These are phyloP conservation scores for Alternaria burnsii DNA, from an alignment of 2,329 filamentous ascomycete genomes.

Conservation along the genomic window DNA sequence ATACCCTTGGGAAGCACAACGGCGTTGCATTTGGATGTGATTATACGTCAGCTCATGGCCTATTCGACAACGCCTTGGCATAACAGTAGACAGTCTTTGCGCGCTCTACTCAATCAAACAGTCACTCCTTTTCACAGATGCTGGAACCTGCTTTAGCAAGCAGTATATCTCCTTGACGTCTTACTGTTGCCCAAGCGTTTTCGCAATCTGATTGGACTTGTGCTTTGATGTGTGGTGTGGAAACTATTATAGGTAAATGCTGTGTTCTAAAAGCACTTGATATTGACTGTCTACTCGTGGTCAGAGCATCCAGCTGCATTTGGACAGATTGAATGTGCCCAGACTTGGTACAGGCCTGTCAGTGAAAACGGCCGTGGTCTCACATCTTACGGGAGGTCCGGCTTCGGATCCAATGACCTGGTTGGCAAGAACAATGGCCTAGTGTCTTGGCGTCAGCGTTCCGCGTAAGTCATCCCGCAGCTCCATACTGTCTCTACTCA, in stretches of 20 bases:
- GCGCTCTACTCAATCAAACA: constrained; percentile 8
- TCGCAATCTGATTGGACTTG: too few species aligned
- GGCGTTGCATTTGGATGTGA: constrained; percentile 18
- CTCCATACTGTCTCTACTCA: background rate
- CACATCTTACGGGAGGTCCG: background rate
- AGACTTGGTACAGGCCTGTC: background rate
- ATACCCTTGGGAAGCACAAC: constrained; percentile 24
- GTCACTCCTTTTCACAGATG: background rate
- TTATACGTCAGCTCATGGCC: background rate
- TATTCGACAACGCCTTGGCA: background rate
- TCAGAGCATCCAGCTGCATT: background rate
- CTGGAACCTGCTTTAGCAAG: background rate
- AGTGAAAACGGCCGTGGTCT: background rate
- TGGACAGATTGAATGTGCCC: background rate
- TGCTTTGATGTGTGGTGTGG: too few species aligned
- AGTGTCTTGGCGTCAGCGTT: constrained; percentile 5
- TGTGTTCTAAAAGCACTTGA: background rate
- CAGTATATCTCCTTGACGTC: too few species aligned
- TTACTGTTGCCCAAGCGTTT: too few species aligned
- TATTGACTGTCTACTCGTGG: background rate
- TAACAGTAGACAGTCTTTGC: background rate
- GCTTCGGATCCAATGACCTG: background rate
- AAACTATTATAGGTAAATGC: background rate
- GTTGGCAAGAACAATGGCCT: background rate
- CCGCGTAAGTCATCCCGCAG: background rate